Evolutionary conservation across 2,329 filamentous ascomycete species (phyloP).

Genomic region (Rhinocladiella mackenziei): DNA sequence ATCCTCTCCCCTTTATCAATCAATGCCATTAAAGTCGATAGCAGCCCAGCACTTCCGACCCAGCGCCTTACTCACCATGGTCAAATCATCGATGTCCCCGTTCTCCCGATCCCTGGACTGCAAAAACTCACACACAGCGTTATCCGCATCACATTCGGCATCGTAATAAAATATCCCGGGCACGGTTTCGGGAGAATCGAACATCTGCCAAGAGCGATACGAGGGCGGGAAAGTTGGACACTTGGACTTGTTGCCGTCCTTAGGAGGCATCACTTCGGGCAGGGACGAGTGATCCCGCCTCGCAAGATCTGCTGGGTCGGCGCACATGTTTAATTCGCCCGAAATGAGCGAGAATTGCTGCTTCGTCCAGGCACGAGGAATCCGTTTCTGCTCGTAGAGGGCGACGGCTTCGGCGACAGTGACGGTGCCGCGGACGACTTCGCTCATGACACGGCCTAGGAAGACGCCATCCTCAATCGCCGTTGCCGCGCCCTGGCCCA

Average conservation of each 20-base stretch:
- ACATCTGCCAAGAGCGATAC: conserved; percentile 19
- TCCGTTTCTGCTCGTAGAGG: conserved; percentile 40
- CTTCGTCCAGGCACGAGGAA: conserved; percentile 42
- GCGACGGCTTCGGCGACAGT: conserved; percentile 35
- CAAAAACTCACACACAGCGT: conserved; percentile 16
- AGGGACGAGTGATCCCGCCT: conserved; percentile 5
- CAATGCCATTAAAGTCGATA: conserved; percentile 10
- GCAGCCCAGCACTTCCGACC: conserved; percentile 12
- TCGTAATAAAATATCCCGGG: conserved; percentile 20
- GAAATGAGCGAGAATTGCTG: conserved; percentile 36
- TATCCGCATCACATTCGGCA: conserved; percentile 20
- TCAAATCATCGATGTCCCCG: conserved; percentile 10
- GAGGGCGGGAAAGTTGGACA: conserved; percentile 6
- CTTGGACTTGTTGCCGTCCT: neutral
- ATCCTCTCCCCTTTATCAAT: too few species aligned
- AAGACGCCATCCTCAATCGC: conserved; percentile 44
- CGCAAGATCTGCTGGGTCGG: conserved; percentile 2
- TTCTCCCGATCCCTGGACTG: conserved; percentile 6
- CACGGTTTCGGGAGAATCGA: conserved; percentile 9
- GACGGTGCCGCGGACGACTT: conserved; percentile 35
- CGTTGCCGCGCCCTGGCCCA: conserved; percentile 41
- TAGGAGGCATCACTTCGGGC: neutral
- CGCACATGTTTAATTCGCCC: conserved; percentile 16
- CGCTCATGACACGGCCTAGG: conserved; percentile 36
- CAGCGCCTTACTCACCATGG: conserved; percentile 12